phyloP scores from a whole-genome alignment of 495 filamentous ascomycete genomes.

The Gamarada debralockiae region DNA sequence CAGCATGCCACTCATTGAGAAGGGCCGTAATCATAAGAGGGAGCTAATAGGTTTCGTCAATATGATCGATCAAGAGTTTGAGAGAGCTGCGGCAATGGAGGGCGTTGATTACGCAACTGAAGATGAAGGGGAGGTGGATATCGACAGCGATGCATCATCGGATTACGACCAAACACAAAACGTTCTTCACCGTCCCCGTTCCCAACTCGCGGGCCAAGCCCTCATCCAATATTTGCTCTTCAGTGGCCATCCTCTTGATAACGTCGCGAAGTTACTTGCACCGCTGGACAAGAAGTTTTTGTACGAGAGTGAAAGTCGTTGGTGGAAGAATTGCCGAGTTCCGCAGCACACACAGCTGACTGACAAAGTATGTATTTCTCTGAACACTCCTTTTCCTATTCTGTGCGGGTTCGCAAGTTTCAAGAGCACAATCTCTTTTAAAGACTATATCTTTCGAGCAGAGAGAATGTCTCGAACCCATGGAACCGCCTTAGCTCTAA shows the following conservation, averaged over 20 bases:
- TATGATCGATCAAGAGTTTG: not conserved
- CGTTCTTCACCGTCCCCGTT: not conserved
- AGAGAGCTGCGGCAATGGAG: not conserved
- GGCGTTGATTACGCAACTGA: not conserved
- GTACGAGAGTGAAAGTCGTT: not conserved
- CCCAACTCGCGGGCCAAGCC: not conserved
- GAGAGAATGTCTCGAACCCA: no score
- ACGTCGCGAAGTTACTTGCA: not conserved
- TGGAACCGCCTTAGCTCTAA: no score
- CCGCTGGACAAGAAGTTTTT: not conserved
- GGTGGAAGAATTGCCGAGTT: not conserved
- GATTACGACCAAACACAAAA: not conserved
- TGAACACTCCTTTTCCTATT: no score
- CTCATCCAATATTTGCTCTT: not conserved
- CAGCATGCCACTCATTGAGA: slow-evolving; percentile 6
- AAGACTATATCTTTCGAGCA: no score
- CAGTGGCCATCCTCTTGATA: not conserved
- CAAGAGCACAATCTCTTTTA: no score
- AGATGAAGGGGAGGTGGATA: not conserved
- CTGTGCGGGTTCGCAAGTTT: no score
- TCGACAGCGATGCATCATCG: not conserved
- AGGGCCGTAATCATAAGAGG: not conserved
- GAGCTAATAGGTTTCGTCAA: not conserved
- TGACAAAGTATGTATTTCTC: no score
- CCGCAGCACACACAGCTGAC: not conserved